Conservation (phyloP, 768 basidiomycete genomes). For the Lactarius vividus region DNA sequence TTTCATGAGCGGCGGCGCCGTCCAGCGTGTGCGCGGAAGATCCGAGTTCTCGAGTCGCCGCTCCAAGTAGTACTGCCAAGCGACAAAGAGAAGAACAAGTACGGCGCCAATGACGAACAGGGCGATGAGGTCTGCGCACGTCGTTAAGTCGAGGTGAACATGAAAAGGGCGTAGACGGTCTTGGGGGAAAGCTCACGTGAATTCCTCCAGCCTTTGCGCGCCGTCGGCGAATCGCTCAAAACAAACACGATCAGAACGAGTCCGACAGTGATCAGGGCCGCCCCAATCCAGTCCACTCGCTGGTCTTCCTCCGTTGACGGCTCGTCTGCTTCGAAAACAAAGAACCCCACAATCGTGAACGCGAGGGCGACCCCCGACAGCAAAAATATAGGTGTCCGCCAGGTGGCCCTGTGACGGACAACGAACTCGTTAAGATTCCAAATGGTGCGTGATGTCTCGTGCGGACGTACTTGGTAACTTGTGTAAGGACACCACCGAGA, state of each 20-base stretch:
- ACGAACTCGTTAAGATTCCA: neutral
- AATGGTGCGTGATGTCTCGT: neutral
- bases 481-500: conserved; percentile 69
- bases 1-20: too few relatives aligned
- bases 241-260: conserved; percentile 66
- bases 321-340: conserved; percentile 70
- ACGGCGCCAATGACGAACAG: conserved; percentile 61
- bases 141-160: conserved; percentile 9
- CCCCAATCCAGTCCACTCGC: conserved; percentile 78
- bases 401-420: conserved; percentile 38
- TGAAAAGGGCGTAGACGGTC: neutral
- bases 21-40: too few relatives aligned
- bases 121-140: conserved; percentile 63
- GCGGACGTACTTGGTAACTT: conserved; percentile 20
- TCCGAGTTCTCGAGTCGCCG: too few relatives aligned
- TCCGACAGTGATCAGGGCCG: conserved; percentile 58
- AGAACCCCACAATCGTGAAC: conserved; percentile 49
- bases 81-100: conserved; percentile 53
- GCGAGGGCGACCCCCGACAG: conserved; percentile 54
- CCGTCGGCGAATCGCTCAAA: conserved; percentile 65
- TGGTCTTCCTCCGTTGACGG: conserved; percentile 34
- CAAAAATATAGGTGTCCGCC: conserved; percentile 68
- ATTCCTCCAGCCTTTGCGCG: conserved; percentile 59
- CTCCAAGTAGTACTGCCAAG: too few relatives aligned
- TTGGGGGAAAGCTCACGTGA: conserved; percentile 40